Percentiles rank a stretch among this genome's conserved stretches.
phyloP scores from a whole-genome alignment of 2,329 filamentous ascomycete species.

The Fusarium multiceps region DNA sequence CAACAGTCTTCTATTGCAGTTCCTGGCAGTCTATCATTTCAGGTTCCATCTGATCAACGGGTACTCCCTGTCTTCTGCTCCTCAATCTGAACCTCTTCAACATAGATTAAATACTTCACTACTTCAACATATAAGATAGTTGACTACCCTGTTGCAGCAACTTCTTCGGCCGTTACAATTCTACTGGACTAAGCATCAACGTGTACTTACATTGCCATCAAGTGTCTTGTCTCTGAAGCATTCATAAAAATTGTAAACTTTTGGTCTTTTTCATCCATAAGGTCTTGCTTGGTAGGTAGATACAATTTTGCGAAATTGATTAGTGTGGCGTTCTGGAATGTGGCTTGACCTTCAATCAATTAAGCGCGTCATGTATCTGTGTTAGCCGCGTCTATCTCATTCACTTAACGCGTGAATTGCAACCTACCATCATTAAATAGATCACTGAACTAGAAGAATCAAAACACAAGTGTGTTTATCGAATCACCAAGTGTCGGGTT shows the following conservation, averaged over 20 bases:
- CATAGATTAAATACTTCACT: not conserved
- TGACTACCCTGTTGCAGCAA: not conserved
- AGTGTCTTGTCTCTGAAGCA: not conserved
- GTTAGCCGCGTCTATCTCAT: constrained; percentile 9
- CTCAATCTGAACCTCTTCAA: not conserved
- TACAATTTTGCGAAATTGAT: not conserved
- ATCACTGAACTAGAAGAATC: not conserved
- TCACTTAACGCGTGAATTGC: constrained; percentile 25
- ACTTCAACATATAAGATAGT: not conserved
- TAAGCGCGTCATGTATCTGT: constrained; percentile 23
- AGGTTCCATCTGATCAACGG: not conserved
- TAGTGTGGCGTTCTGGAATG: constrained; percentile 14
- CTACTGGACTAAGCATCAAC: not conserved
- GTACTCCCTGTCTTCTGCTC: not conserved
- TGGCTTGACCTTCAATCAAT: constrained; percentile 15
- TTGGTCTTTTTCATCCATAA: not conserved
- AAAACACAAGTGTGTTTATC: not conserved
- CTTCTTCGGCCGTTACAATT: not conserved
- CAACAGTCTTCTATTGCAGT: not conserved
- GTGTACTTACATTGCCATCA: not conserved
- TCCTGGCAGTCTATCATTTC: not conserved
- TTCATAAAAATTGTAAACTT: not conserved
- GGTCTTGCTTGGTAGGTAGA: not conserved
- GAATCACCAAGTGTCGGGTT: not conserved
- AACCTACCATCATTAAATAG: constrained; percentile 5